These are phyloP conservation scores for Cercophora scortea DNA, from an alignment of 495 filamentous ascomycete genomes.

Conservation along the genomic window DNA sequence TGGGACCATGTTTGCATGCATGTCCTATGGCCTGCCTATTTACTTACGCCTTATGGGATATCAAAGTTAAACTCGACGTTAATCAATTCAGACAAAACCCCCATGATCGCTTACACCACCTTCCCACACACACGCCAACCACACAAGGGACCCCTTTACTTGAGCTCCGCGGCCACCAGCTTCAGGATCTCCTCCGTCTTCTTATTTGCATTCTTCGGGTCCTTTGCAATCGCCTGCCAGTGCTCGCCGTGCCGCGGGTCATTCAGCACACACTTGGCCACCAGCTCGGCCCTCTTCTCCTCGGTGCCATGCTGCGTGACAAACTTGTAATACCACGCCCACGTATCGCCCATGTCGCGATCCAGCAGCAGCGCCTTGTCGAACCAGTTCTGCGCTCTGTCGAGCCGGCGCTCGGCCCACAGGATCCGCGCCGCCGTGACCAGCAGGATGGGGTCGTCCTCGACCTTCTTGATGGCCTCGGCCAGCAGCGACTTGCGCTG, in stretches of 20 bases:
- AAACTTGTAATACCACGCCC: slow-evolving; percentile 98
- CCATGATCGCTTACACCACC: background rate
- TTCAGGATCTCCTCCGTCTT: slow-evolving; percentile 74
- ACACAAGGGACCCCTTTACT: background rate
- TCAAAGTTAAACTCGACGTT: background rate
- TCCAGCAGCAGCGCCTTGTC: slow-evolving; percentile 87
- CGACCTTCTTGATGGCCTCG: slow-evolving; percentile 93
- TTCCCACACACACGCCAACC: background rate
- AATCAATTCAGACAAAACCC: background rate
- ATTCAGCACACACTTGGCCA: slow-evolving; percentile 63
- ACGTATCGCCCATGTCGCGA: slow-evolving; percentile 80
- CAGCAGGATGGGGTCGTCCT: slow-evolving; percentile 82
- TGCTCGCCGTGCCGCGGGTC: slow-evolving; percentile 90
- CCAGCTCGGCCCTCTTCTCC: slow-evolving; percentile 77
- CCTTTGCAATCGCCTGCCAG: slow-evolving; percentile 81
- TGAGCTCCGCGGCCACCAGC: slow-evolving; percentile 49
- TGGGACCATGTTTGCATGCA: too few relatives aligned
- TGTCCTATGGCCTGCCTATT: too few relatives aligned
- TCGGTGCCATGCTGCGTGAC: slow-evolving; percentile 81
- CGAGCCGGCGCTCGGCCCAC: slow-evolving; percentile 62
- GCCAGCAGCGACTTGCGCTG: slow-evolving; percentile 84
- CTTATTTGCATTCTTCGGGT: slow-evolving; percentile 69
- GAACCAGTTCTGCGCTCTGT: slow-evolving; percentile 93
- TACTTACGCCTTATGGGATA: background rate
- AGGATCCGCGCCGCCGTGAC: slow-evolving; percentile 49